Base-by-base conservation (phyloP, 2,329 filamentous ascomycete species). In the Penicillium glabrum region DNA sequence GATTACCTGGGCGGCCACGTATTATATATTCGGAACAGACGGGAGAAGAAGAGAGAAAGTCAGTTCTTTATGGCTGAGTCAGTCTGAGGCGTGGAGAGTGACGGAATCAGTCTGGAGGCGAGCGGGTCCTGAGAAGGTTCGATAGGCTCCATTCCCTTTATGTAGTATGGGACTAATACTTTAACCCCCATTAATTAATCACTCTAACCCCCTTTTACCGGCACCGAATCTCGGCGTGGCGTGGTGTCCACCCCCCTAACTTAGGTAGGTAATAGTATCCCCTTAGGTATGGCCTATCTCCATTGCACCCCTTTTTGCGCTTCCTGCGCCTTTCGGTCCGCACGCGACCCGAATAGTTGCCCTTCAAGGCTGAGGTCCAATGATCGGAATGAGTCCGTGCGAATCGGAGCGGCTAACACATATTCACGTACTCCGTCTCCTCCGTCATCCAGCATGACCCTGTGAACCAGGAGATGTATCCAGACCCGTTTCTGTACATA, bases 11-110 rank as follows among this genome's bases (percentile, higher is more conserved):
- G 43, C 47, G 52, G 45, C 35, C 45, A 54, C 24, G 56, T 54
- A 57, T 59, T 61, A 65, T 64, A 65, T 61, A 60, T 39, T 61
- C 65, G 65, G 64, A 67, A 67, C 50, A 59, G 57, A 65, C 64
- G 65, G 65, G 65, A 61, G 56, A 58, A 51, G 55, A 46, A 45
- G 31, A 56, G 45, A 44, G 39, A 57, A 59, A 61, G 59, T 48
- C 62, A 61, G 51, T 46, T 46, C 21, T 37, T 23, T n/a, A 43
- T 24, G 58, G 63, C 54, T 66, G 63, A 66, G 59, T 64, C 63
- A 63, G 61, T 57, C 50, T 61, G 61, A 60, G 54, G 61, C 58
- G 58, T 53, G 53, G 46, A 58, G 64, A 58, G 64, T 66, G 64
- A 66, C 64, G 61, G 61, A 63, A 63, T 63, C 57, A 62, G 54